Evolutionary conservation across 2,329 filamentous ascomycete species (phyloP), one percentile per base, ranked within the genome.

Genomic region (Fusarium proliferatum): DNA sequence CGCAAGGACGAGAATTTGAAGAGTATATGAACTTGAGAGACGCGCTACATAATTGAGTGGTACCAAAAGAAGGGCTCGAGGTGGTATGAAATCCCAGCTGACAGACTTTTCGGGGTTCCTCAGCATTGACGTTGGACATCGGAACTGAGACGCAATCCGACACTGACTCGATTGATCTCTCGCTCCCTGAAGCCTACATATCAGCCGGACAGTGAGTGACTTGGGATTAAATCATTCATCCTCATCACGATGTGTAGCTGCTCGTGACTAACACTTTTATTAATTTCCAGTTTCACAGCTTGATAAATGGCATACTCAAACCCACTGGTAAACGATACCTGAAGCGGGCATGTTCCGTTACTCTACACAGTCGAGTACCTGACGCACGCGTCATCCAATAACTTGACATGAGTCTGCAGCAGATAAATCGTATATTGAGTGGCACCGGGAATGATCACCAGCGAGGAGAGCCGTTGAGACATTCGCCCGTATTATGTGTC

Each of bases 251-350:
- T 15, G 33, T 2, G 5, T 34, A 34, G 12, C 12, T 15, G 12
- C 39, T 15, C 7, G 8, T 9, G 21, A 15, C 21, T 15, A 41
- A 41, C 13, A n/a, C 5, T 41, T 41, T 41, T 6, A 41, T 41
- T 41, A 21, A 21, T 41, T 41, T 15, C 21, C 21, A n/a, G 21
- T n/a, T 41, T 41, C 21, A 13, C 21, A 12, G 21, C 13, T n/a
- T 21, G 21, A n/a, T 7, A n/a, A 41, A 41, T 41, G 21, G 16
- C 12, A 5, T n/a, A n/a, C 21, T 41, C 39, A 7, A 41, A n/a
- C 12, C 21, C 39, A 13, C 8, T 9, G 0, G 9, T 7, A 13
- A n/a, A n/a, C 2, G 8, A 41, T 41, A 41, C 2, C 12, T 21
- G 7, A n/a, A 9, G 39, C 39, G 39, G 8, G 21, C 8, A n/a